A percentile compares a stretch with the other conserved stretches of the same genome.
phyloP scores from a whole-genome alignment of 2,329 filamentous ascomycete species.

The Rhinocladiella mackenziei region DNA sequence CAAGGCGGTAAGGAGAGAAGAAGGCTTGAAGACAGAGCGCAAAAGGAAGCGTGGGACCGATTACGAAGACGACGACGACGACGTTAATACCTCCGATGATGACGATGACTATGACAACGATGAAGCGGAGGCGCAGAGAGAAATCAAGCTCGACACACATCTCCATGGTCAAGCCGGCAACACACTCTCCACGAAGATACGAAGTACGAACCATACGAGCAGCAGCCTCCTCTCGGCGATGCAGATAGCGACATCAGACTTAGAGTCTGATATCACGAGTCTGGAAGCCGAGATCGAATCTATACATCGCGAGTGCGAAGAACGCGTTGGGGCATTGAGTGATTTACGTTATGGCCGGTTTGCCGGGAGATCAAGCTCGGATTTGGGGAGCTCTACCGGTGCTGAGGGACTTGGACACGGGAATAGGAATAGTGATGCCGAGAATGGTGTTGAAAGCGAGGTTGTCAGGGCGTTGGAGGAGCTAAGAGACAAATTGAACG shows the following conservation, averaged over 20 bases:
- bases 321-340: constrained; percentile 68
- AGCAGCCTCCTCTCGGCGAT: constrained; percentile 65
- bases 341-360: constrained; percentile 78
- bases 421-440: no score
- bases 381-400: no score
- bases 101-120: constrained; percentile 8
- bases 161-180: constrained; percentile 7
- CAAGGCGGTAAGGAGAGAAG: constrained; percentile 26
- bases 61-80: constrained; percentile 13
- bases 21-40: constrained; percentile 39
- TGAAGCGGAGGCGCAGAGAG: constrained; percentile 1
- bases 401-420: no score
- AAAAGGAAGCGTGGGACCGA: constrained; percentile 19
- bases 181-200: constrained; percentile 6
- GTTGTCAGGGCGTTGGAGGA: no score
- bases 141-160: constrained; percentile 8
- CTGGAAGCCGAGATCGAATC: constrained; percentile 62
- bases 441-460: no score
- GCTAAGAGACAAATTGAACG: no score
- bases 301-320: constrained; percentile 59
- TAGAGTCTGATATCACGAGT: constrained; percentile 64
- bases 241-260: constrained; percentile 59
- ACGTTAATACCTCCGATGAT: not conserved
- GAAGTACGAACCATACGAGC: constrained; percentile 52
- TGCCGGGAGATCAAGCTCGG: no score